Base-by-base conservation (phyloP, 371 early-diverging fungal genomes). In the Haplosporangium sp. region DNA sequence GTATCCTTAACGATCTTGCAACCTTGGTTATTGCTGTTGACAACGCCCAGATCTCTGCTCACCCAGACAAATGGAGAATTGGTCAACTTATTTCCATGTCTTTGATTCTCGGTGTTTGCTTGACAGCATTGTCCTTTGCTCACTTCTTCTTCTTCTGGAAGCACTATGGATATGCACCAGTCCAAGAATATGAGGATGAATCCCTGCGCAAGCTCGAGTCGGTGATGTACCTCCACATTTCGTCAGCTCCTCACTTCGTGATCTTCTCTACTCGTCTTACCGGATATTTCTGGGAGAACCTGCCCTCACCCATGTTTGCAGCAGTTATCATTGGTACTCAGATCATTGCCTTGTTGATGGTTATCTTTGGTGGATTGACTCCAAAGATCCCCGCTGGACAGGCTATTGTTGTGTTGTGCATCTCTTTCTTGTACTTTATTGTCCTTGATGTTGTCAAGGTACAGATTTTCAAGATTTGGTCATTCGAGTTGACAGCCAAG, bases 241-340 rank as follows among this genome's bases (percentile, higher is more conserved):
- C 94, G 9, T 94, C 92, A 10, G 93, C 93, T 64, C 97, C 97
- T 57, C 97, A 97, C 86, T 97, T 97, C 87, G 94, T 96, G 38
- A 97, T 97, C 83, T 97, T 97, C 83, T 95, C 96, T n/a, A 97
- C 97, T 9, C 92, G 97, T 71, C 83, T 96, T 17, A 87, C 93
- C n/a, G 91, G 92, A n/a, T 94, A 92, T 84, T 96, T 95, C 88
- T 97, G 94, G 93, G 91, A 90, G 70, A 93, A 90, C 69, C 83
- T 92, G 65, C 97, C 97, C 15, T 92, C 93, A 20, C 86, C 87
- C 86, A 83, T 88, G 39, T 97, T 97, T 82, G 91, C 93, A 0
- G 69, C 87, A 2, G 95, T 94, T 61, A 92, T 97, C 61, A 87
- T 94, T 69, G 96, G 94, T 42, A 97, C 96, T 8, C 97, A 97